Conservation (phyloP, 768 basidiomycete genomes). For the Lactifluus rugatus region DNA sequence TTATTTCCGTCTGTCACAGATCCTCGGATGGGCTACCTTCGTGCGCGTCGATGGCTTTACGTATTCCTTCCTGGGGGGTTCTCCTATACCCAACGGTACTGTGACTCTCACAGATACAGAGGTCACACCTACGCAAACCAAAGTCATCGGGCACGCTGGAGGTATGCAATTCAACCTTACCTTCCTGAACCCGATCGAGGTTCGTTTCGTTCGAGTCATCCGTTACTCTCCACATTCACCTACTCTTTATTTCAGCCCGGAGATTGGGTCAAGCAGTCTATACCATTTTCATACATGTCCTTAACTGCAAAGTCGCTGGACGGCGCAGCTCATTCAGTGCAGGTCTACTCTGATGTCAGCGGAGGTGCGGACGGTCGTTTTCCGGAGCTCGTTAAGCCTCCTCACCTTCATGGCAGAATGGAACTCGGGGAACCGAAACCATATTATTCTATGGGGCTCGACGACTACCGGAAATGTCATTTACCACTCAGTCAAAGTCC, state of each 20-base stretch:
- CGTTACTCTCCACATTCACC: background rate
- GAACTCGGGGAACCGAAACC: constrained; percentile 18
- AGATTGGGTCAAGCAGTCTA: constrained; percentile 31
- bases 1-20: background rate
- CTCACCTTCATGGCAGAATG: constrained; percentile 16
- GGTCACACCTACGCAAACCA: constrained; percentile 31
- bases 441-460: constrained; percentile 4
- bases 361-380: constrained; percentile 23
- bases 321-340: constrained; percentile 26
- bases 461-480: background rate
- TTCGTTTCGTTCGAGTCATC: background rate
- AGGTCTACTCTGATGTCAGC: constrained; percentile 33
- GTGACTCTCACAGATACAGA: constrained; percentile 20
- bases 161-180: constrained; percentile 30
- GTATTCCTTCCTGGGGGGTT: constrained; percentile 18
- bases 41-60: constrained; percentile 10
- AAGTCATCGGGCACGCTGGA: constrained; percentile 28
- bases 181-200: constrained; percentile 34
- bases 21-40: constrained; percentile 9
- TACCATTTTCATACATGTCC: constrained; percentile 33
- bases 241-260: constrained; percentile 22
- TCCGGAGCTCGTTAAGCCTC: background rate
- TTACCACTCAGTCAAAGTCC: constrained; percentile 13
- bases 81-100: background rate
- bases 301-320: constrained; percentile 27